Conservation (phyloP, 2,329 filamentous ascomycete species). For the Colletotrichum tabaci region DNA sequence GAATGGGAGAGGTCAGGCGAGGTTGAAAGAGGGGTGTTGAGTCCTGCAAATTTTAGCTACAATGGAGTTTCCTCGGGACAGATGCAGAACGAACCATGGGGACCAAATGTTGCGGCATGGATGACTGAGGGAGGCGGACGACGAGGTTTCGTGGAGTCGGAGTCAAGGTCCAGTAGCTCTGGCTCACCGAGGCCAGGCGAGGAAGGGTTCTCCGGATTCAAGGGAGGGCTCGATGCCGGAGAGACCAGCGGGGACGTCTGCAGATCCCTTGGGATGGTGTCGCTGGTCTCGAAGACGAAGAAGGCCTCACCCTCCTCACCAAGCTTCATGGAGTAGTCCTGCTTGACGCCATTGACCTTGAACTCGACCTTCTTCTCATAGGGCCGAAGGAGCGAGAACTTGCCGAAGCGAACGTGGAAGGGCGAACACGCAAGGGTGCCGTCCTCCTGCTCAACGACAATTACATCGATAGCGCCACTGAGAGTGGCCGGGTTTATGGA, state of each 20-base stretch:
- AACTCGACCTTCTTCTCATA: slow-evolving; percentile 99
- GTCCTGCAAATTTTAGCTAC: slow-evolving; percentile 51
- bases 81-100: slow-evolving; percentile 49
- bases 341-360: slow-evolving; percentile 90
- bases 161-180: slow-evolving; percentile 78
- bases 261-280: slow-evolving; percentile 90
- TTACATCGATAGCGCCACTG: slow-evolving; percentile 98
- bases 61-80: background rate
- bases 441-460: slow-evolving; percentile 97
- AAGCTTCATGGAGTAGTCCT: slow-evolving; percentile 97
- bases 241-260: slow-evolving; percentile 96
- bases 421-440: slow-evolving; percentile 91
- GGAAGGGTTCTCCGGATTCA: slow-evolving; percentile 63
- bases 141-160: slow-evolving; percentile 54
- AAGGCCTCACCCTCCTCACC: slow-evolving; percentile 98
- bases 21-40: slow-evolving; percentile 67
- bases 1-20: slow-evolving; percentile 65
- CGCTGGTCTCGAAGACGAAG: slow-evolving; percentile 97
- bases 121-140: slow-evolving; percentile 64
- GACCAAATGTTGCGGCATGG: slow-evolving; percentile 49
- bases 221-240: slow-evolving; percentile 86
- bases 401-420: slow-evolving; percentile 98
- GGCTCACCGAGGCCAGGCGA: slow-evolving; percentile 73
- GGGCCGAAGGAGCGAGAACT: slow-evolving; percentile 94
- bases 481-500: slow-evolving; percentile 98